phyloP scores from a whole-genome alignment of 2,329 filamentous ascomycete species.

The Emmonsia crescens region DNA sequence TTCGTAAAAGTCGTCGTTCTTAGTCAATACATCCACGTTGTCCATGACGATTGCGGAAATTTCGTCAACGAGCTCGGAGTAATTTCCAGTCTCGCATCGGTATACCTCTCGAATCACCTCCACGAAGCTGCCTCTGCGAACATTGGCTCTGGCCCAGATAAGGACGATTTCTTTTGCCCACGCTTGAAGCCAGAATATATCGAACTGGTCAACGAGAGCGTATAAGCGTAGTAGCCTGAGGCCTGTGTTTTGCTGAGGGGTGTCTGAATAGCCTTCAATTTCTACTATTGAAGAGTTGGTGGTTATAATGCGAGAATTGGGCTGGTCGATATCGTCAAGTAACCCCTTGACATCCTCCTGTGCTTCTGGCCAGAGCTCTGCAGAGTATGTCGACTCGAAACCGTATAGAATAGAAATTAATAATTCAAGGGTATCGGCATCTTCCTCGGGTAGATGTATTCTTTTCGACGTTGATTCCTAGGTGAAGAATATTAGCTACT shows the following conservation, averaged over 20 bases:
- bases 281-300: neutral
- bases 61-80: neutral
- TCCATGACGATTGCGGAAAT: neutral
- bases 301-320: neutral
- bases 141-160: neutral
- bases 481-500: neutral
- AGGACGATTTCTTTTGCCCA: neutral
- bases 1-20: neutral
- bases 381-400: neutral
- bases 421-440: neutral
- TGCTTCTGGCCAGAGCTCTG: neutral
- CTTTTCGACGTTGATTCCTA: neutral
- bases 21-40: neutral
- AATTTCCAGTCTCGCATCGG: neutral
- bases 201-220: neutral
- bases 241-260: neutral
- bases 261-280: no score
- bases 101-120: neutral
- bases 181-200: neutral
- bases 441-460: neutral
- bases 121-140: neutral
- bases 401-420: conserved; percentile 1
- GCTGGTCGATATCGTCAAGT: neutral
- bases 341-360: neutral
- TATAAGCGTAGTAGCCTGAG: neutral